These are phyloP conservation scores for Trametes villosa DNA, from an alignment of 768 basidiomycete species.

Conservation along the genomic window DNA sequence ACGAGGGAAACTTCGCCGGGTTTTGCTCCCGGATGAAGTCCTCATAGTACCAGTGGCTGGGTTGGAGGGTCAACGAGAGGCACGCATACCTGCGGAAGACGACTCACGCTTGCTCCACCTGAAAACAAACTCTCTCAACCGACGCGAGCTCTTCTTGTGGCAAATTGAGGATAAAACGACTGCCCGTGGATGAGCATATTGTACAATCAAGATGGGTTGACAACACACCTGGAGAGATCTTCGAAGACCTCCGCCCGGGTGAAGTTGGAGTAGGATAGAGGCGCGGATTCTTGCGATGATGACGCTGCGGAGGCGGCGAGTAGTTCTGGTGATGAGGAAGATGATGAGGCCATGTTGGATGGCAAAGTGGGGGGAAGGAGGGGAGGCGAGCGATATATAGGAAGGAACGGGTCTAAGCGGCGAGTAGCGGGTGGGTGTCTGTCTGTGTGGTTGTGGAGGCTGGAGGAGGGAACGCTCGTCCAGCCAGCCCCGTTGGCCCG, in stretches of 20 bases:
- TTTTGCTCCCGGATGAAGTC: slow-evolving; percentile 96
- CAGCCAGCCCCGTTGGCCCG: slow-evolving; percentile 19
- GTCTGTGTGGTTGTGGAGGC: slow-evolving; percentile 23
- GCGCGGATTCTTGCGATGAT: slow-evolving; percentile 43
- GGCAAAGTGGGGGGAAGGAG: slow-evolving; percentile 23
- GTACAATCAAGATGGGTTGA: slow-evolving; percentile 15
- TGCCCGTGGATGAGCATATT: slow-evolving; percentile 37
- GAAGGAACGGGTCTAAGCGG: slow-evolving; percentile 23
- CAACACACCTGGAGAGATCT: slow-evolving; percentile 79
- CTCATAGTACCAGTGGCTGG: slow-evolving; percentile 99
- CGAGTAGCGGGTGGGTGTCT: slow-evolving; percentile 20
- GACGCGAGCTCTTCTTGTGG: slow-evolving; percentile 91
- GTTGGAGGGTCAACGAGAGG: slow-evolving; percentile 9
- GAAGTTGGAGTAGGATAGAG: slow-evolving; percentile 63
- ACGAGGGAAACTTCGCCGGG: slow-evolving; percentile 75
- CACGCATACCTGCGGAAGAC: neutral
- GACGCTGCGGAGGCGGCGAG: slow-evolving; percentile 48
- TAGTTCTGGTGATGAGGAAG: slow-evolving; percentile 80
- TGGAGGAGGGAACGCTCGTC: slow-evolving; percentile 22
- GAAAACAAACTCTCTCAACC: slow-evolving; percentile 94
- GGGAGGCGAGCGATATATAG: slow-evolving; percentile 33
- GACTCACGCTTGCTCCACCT: slow-evolving; percentile 97
- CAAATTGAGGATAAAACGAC: slow-evolving; percentile 96
- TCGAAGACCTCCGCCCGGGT: slow-evolving; percentile 87
- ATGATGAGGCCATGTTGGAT: slow-evolving; percentile 70